A percentile compares a stretch with the other conserved stretches of the same genome.
Evolutionary conservation across 495 filamentous ascomycete genomes (phyloP).

Genomic region (Talaromyces wortmannii): DNA sequence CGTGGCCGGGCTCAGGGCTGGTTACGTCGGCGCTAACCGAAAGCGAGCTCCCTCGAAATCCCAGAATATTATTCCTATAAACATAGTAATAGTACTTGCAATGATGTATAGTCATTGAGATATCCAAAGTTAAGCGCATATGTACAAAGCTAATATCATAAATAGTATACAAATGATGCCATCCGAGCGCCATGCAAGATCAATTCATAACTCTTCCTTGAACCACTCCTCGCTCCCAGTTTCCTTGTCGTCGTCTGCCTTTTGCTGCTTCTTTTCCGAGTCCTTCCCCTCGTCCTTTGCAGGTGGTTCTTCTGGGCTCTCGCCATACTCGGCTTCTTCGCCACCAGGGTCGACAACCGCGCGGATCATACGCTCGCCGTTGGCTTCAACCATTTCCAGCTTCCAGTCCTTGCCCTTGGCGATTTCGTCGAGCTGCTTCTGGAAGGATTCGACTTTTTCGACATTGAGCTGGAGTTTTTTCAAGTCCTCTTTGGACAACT

Average conservation of each 20-base stretch:
- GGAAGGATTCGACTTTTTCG: conserved; percentile 57
- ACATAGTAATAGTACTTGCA: no score
- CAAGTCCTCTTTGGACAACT: conserved; percentile 53
- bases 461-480: conserved; percentile 64
- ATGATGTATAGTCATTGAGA: no score
- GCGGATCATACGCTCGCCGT: conserved; percentile 44
- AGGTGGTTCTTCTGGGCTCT: conserved; percentile 13
- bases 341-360: conserved; percentile 26
- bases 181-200: neutral
- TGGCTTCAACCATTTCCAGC: conserved; percentile 35
- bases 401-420: conserved; percentile 40
- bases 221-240: conserved; percentile 45
- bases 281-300: conserved; percentile 5
- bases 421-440: conserved; percentile 42
- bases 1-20: no score
- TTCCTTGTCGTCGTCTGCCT: conserved; percentile 6
- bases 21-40: neutral
- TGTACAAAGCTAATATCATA: neutral
- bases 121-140: neutral
- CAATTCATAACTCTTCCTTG: conserved; percentile 45
- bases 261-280: conserved; percentile 1
- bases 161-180: neutral
- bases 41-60: no score
- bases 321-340: conserved; percentile 22
- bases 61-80: no score